Evolutionary conservation across 176 grass and related monocot species (phyloP), one percentile per base, ranked within the genome.

Genomic region (Bolboschoenus planiculmis): DNA sequence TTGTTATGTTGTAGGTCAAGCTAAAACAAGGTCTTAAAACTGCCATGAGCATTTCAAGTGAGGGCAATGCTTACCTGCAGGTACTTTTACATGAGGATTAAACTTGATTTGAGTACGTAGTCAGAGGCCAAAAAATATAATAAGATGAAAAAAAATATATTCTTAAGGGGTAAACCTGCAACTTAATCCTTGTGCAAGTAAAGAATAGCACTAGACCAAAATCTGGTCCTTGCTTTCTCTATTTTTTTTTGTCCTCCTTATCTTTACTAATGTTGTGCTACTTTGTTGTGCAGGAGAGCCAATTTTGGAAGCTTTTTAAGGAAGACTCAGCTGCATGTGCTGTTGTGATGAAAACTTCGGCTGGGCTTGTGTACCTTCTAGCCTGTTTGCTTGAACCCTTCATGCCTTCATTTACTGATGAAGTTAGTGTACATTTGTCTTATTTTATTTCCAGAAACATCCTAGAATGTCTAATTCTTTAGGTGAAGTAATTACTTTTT

Each of bases 11-110:
- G 72, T 82, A 98, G 96, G 96, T 98, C 84, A 93, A 98, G 84
- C 82, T 95, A 82, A 98, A 98, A 88, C 96, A 95, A 86, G 96
- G 96, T 79, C 57, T 98, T 59, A 98, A 93, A 85, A 84, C 33
- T 84, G 92, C 90, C 5, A 95, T 98, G 92, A 90, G 67, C 76
- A 95, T 98, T 86, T 98, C 92, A 84, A 91, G 96, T 80, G 90
- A 93, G 81, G 96, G 89, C 74, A 98, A 98, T 93, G 90, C 79
- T 20, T 98, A 98, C 87, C 82, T 98, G 47, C 92, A 98, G 88
- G 96, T 98, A 77, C 26, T 30, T 33, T 77, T 20, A 51, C 15
- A 5, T 33, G 15, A 8, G 4, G 29, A 31, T 53, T 77, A 18
- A n/a, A 18, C 35, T 70, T 21, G 33, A 67, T 37, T 3, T 39